Evolutionary conservation across 306 rosid genomes (phyloP), one percentile per base, ranked within the genome.

Genomic region (Potentilla sterilis): DNA sequence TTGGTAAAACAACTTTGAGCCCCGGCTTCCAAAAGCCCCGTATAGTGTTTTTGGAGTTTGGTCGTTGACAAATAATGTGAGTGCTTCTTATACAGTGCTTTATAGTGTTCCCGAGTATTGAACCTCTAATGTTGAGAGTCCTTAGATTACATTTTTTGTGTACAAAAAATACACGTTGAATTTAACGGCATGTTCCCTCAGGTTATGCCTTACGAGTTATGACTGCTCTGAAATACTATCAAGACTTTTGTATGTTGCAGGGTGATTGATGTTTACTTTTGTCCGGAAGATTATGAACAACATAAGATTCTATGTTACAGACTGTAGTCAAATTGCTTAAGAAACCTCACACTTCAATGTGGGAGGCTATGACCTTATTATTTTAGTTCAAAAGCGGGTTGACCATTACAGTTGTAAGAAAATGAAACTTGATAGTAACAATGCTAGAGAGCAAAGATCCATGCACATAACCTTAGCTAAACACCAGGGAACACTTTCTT

Each of bases 361-460:
- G 16, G 63, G 63, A 11, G 63, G 63, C 63, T 22, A 57, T 57
- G 35, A 22, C 15, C 35, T 21, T 9, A 24, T 22, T 57, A 21
- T 57, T 57, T 57, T 9, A 57, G 8, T 24, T 8, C 18, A 6
- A 5, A 0, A 13, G 9, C 41, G 12, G 1, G 21, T 15, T 32
- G 19, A 32, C 67, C 42, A 51, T 51, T 51, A 19, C 19, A 51
- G 34, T 37, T 72, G 58, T n/a, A 3, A 35, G 57, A 69, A 69
- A 22, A 28, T 69, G 19, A 24, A 59, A 61, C 7, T 6, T 21
- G 75, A 72, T 7, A 40, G 40, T 54, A 54, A 7, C 65, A 72
- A 72, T 38, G 75, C 48, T 52, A 57, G 15, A 55, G 34, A 22
- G 34, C 34, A 9, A 72, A n/a, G 46, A 70, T 70, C 8, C 75